Conservation (phyloP, 495 filamentous ascomycete species). For the Astrothelium macrocarpum region DNA sequence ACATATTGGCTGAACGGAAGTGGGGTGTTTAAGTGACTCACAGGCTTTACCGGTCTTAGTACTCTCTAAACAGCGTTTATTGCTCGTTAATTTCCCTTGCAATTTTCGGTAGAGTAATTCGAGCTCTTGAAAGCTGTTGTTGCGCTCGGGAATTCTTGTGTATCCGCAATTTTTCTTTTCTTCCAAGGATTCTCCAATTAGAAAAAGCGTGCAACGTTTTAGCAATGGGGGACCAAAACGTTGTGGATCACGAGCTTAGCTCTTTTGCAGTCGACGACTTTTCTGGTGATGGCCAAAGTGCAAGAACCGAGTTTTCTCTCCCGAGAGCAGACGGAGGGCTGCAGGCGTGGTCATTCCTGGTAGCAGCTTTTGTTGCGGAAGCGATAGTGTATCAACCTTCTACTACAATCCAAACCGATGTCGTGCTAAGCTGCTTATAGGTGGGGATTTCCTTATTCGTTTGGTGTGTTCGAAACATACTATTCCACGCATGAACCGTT, state of each 20-base stretch:
- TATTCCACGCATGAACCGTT: conserved; percentile 42
- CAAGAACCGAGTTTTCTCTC: conserved; percentile 29
- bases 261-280: not conserved
- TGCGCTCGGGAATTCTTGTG: not conserved
- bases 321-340: conserved; percentile 52
- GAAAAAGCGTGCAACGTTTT: too few species aligned
- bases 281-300: not conserved
- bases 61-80: too few species aligned
- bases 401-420: conserved; percentile 8
- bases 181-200: not conserved
- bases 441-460: conserved; percentile 47
- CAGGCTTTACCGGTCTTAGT: too few species aligned
- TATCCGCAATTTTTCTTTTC: not conserved
- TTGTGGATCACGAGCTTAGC: not conserved
- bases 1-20: too few species aligned
- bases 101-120: not conserved
- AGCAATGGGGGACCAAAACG: not conserved
- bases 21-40: too few species aligned
- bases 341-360: conserved; percentile 56
- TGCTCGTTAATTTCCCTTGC: too few species aligned
- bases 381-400: conserved; percentile 54
- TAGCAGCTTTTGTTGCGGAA: conserved; percentile 53
- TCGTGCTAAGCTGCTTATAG: not conserved
- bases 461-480: conserved; percentile 52
- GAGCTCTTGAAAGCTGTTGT: not conserved